phyloP scores from a whole-genome alignment of 257 asterid genomes.

The Solanum ossicruentum region DNA sequence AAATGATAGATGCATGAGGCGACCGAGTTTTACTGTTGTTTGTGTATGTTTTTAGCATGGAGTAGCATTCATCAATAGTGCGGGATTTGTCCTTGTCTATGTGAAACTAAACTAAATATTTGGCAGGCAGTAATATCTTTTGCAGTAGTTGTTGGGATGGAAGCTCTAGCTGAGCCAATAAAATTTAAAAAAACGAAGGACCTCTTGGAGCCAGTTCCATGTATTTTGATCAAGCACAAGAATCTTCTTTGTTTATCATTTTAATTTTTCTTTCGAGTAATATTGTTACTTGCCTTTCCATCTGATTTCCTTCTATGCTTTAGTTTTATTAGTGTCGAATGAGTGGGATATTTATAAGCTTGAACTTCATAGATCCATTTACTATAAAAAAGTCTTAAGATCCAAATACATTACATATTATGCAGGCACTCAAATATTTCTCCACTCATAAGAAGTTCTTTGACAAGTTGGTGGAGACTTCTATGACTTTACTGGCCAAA shows the following conservation, averaged over 20 bases:
- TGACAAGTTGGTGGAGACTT: slow-evolving; percentile 64
- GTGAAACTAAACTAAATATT: neutral
- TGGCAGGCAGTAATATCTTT: neutral
- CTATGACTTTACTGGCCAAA: slow-evolving; percentile 36
- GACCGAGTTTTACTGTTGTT: neutral
- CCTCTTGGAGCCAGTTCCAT: neutral
- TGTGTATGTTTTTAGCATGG: neutral
- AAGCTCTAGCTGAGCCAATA: neutral
- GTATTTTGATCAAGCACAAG: neutral
- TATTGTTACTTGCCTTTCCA: neutral
- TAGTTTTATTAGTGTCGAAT: neutral
- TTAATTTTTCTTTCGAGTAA: neutral
- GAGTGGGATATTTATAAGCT: neutral
- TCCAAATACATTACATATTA: slow-evolving; percentile 1
- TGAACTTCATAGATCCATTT: neutral
- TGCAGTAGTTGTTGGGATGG: neutral
- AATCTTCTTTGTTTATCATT: neutral
- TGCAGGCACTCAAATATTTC: slow-evolving; percentile 76
- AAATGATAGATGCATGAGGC: neutral
- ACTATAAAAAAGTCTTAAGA: neutral
- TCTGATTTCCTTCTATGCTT: neutral
- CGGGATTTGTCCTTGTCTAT: neutral
- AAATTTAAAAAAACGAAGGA: neutral
- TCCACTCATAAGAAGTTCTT: slow-evolving; percentile 45
- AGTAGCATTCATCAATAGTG: neutral